Conservation (phyloP, 208 protist genomes). For the Crithidia fasciculata region DNA sequence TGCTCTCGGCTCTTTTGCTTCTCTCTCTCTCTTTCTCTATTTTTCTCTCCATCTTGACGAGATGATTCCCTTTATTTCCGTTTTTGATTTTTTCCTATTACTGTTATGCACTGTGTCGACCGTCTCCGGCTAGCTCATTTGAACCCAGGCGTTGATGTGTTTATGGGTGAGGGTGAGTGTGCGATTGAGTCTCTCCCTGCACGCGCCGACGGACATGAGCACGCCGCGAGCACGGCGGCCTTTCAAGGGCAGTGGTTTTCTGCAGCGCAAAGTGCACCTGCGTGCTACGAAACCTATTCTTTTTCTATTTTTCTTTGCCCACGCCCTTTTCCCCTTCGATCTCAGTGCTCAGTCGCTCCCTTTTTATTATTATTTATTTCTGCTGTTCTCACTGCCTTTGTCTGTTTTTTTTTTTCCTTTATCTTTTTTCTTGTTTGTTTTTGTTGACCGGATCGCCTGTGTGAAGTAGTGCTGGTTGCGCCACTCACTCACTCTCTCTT, state of each 20-base stretch:
- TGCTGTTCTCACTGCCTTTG: not conserved
- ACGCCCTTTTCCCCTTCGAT: not conserved
- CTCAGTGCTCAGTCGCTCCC: not conserved
- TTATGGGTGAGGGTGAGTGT: not conserved
- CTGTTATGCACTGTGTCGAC: not conserved
- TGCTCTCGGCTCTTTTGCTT: not conserved
- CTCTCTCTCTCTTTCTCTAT: slow-evolving; percentile 1
- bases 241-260: no score
- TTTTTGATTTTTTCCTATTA: not conserved
- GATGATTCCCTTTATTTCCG: not conserved
- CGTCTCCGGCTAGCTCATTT: no score
- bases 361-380: slow-evolving; percentile 1
- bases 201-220: not conserved
- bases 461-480: no score
- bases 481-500: no score
- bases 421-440: slow-evolving; percentile 1
- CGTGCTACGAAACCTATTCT: not conserved
- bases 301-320: slow-evolving; percentile 9
- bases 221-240: not conserved
- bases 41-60: not conserved
- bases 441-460: no score
- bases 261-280: no score
- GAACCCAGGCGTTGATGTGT: no score
- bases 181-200: no score
- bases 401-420: slow-evolving; percentile 15